A percentile compares a stretch with the other conserved stretches of the same genome.
phyloP scores from a whole-genome alignment of 2,329 filamentous ascomycete species.

The Ramularia endophylla region DNA sequence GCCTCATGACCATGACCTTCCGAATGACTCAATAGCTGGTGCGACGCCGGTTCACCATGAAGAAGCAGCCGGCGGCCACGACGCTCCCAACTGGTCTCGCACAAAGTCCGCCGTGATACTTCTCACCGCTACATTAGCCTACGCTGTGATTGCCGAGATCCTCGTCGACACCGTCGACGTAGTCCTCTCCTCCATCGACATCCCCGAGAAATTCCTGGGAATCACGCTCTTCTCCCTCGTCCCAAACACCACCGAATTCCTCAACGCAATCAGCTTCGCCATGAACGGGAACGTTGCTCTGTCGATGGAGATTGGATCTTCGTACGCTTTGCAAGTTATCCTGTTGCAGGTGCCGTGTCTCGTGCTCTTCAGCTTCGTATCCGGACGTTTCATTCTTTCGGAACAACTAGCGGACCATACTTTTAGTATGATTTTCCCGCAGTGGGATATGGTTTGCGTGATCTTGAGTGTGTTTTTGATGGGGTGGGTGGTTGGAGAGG shows the following conservation, averaged over 20 bases:
- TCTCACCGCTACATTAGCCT: constrained; percentile 80
- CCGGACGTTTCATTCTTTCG: constrained; percentile 53
- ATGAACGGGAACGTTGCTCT: constrained; percentile 99
- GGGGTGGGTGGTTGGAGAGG: constrained; percentile 96
- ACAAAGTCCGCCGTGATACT: constrained; percentile 86
- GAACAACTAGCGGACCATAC: constrained; percentile 55
- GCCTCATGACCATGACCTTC: constrained; percentile 9
- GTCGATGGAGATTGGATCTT: constrained; percentile 98
- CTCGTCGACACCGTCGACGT: constrained; percentile 95
- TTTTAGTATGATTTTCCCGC: constrained; percentile 86
- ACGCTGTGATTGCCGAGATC: constrained; percentile 96
- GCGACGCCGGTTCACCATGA: constrained; percentile 20
- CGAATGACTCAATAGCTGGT: constrained; percentile 33
- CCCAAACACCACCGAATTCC: constrained; percentile 95
- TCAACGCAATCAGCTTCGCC: constrained; percentile 98
- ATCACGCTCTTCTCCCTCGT: constrained; percentile 96
- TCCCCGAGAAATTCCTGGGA: constrained; percentile 95
- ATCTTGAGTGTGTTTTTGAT: constrained; percentile 94
- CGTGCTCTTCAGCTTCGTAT: constrained; percentile 81
- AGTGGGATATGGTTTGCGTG: constrained; percentile 98
- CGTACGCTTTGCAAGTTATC: constrained; percentile 94
- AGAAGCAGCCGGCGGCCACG: constrained; percentile 66
- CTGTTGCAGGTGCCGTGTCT: constrained; percentile 89
- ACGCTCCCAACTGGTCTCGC: constrained; percentile 97
- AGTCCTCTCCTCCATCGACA: constrained; percentile 81